Evolutionary conservation across 805 yeast species (phyloP).

Genomic region (Wickerhamiella galacta): DNA sequence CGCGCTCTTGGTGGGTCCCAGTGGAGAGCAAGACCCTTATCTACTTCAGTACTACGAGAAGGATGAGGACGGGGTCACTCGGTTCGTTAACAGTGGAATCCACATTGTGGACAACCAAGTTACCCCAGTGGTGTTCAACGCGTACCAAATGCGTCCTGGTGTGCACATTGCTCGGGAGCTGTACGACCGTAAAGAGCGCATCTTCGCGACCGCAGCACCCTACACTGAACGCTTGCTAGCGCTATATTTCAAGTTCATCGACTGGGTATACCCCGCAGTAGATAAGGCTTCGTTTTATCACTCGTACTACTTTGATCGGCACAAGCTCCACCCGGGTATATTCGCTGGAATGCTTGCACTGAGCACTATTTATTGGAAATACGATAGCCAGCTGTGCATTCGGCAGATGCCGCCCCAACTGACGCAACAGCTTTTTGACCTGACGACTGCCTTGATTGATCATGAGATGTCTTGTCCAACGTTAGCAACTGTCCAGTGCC

Average conservation of each 20-base stretch:
- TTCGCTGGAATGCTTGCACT: constrained; percentile 21
- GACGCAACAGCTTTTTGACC: constrained; percentile 15
- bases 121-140: constrained; percentile 17
- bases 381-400: constrained; percentile 19
- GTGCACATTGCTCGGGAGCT: constrained; percentile 1
- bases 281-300: constrained; percentile 19
- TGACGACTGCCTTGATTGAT: constrained; percentile 17
- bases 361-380: constrained; percentile 23
- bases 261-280: constrained; percentile 23
- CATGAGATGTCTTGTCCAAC: constrained; percentile 19
- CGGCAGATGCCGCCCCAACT: constrained; percentile 17
- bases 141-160: constrained; percentile 5
- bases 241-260: constrained; percentile 20
- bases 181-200: not conserved
- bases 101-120: constrained; percentile 12
- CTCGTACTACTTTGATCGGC: constrained; percentile 16
- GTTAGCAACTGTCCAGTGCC: constrained; percentile 19
- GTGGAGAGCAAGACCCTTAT: constrained; percentile 22
- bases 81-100: constrained; percentile 18
- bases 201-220: constrained; percentile 6
- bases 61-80: constrained; percentile 11
- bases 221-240: constrained; percentile 18
- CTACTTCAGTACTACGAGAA: constrained; percentile 15
- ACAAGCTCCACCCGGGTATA: constrained; percentile 19
- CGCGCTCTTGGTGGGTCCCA: constrained; percentile 17